phyloP scores from a whole-genome alignment of 2,329 filamentous ascomycete species.

The Podosphaera leucotricha region DNA sequence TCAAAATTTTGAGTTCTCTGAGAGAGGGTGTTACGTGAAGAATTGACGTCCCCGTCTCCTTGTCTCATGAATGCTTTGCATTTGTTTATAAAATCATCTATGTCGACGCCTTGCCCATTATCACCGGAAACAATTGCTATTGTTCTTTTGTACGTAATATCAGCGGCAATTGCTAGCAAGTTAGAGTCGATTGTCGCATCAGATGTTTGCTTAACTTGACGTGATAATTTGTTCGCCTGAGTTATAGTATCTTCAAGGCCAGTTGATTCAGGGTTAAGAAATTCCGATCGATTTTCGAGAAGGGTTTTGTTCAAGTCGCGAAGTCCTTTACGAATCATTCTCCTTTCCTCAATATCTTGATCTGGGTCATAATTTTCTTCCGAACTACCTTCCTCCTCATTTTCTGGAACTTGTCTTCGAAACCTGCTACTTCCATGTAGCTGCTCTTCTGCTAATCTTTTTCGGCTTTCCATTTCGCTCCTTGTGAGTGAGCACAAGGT shows the following conservation, averaged over 20 bases:
- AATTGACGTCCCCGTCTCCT: conserved; percentile 21
- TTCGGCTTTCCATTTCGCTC: background rate
- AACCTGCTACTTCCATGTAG: conserved; percentile 1
- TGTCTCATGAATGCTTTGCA: conserved; percentile 67
- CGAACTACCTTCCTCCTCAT: conserved; percentile 13
- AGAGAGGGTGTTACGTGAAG: conserved; percentile 9
- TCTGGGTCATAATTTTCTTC: conserved; percentile 50
- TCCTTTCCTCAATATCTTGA: conserved; percentile 51
- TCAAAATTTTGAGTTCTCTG: conserved; percentile 23
- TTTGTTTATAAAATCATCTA: conserved; percentile 81
- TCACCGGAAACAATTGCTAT: conserved; percentile 51
- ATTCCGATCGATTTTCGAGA: conserved; percentile 47
- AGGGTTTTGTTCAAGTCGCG: conserved; percentile 38
- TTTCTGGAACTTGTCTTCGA: conserved; percentile 13
- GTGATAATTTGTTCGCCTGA: conserved; percentile 39
- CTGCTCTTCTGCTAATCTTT: background rate
- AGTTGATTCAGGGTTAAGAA: conserved; percentile 38
- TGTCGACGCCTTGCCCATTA: conserved; percentile 50
- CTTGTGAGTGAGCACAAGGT: too few relatives aligned
- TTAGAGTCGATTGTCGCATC: conserved; percentile 81
- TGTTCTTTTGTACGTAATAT: conserved; percentile 58
- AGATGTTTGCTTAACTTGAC: conserved; percentile 59
- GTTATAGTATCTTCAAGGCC: conserved; percentile 42
- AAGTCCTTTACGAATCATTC: conserved; percentile 43
- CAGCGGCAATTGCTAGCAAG: conserved; percentile 59